Base-by-base conservation (phyloP, 371 early-diverging fungal species). In the Apophysomyces sp. region DNA sequence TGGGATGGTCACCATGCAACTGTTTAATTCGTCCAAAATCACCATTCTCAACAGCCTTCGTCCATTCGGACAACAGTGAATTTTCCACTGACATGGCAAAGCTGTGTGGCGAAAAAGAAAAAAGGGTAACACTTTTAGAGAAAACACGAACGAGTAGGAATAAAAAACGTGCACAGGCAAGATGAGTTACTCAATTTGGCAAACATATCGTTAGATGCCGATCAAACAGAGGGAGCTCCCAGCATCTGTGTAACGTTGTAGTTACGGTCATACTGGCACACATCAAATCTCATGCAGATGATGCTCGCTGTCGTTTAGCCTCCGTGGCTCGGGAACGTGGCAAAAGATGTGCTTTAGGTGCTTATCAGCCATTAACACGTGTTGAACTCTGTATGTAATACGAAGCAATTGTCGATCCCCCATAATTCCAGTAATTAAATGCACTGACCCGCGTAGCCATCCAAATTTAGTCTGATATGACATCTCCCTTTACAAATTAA, bases 61-160 rank as follows among this genome's bases (percentile, higher is more conserved):
- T 67, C 80, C 80, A 76, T 29, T 72, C 74, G 11, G 59, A 41
- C 8, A 70, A 32, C 29, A 52, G 39, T 32, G 51, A 32, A 61
- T 9, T 21, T 8, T 44, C 49, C 49, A 16, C 49, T 44, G 61
- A 58, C 54, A 16, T 73, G 61, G 60, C 49, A 16, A 52, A 24
- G 36, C 34, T 34, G 49, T 27, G 55, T 39, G 52, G 32, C 21
- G 18, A 51, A 37, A 26, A 41, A 51, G 37, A 41, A 44, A 57
- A 53, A 29, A 36, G 29, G 24, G 34, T 4, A 21, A 44, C 21
- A 21, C 16, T 44, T 44, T 49, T 44, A 54, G 41, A n/a, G 55
- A 57, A 59, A 32, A 44, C 49, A 44, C 49, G 21, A 58, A 62
- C 32, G 32, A 65, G 55, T 34, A 37, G 54, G 27, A 34, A 60